Evolutionary conservation across 129 eudicot genomes (phyloP).

Genomic region (Ambrosia artemisiifolia): DNA sequence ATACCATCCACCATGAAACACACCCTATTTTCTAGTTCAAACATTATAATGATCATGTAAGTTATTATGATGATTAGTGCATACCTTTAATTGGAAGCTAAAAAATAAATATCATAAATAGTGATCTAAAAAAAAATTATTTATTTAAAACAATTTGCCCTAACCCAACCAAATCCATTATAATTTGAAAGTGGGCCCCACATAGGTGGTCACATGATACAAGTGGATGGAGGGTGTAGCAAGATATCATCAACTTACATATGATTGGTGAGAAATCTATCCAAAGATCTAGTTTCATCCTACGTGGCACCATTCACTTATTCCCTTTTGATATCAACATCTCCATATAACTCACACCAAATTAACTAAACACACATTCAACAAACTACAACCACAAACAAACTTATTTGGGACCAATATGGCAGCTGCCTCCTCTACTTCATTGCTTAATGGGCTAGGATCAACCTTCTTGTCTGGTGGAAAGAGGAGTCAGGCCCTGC

Average conservation of each 20-base stretch:
- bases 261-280: conserved; percentile 75
- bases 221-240: conserved; percentile 10
- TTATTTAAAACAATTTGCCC: too few relatives aligned
- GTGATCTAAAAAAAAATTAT: too few relatives aligned
- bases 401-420: conserved; percentile 5
- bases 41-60: too few relatives aligned
- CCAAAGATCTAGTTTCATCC: conserved; percentile 54
- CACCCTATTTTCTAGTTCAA: too few relatives aligned
- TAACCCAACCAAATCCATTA: too few relatives aligned
- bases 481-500: conserved; percentile 46
- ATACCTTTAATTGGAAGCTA: too few relatives aligned
- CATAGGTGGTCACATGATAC: too few relatives aligned
- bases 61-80: too few relatives aligned
- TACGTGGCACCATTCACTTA: conserved; percentile 44
- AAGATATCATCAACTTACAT: conserved; percentile 35
- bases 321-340: conserved; percentile 37
- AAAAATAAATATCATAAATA: too few relatives aligned
- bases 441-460: conserved; percentile 72
- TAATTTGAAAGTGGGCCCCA: too few relatives aligned
- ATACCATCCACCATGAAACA: too few relatives aligned
- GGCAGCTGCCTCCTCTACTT: conserved; percentile 65
- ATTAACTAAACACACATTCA: background rate
- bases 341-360: conserved; percentile 19
- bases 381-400: background rate
- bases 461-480: conserved; percentile 76